A percentile compares a stretch with the other conserved stretches of the same genome.
phyloP scores from a whole-genome alignment of 2,329 filamentous ascomycete species.

The Akanthomyces lecanii region DNA sequence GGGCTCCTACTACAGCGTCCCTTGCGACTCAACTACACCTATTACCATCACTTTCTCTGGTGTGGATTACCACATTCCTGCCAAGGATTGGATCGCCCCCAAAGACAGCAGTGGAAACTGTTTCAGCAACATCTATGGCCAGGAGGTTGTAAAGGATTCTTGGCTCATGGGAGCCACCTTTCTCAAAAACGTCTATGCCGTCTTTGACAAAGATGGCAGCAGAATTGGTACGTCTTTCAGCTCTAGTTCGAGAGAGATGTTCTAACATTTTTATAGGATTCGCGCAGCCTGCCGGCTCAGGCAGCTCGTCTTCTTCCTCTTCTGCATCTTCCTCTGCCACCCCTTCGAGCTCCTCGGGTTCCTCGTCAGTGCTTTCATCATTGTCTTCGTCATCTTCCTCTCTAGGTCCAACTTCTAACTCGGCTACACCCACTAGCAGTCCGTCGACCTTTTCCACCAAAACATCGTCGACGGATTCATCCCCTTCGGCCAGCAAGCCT shows the following conservation, averaged over 20 bases:
- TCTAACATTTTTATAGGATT: slow-evolving; percentile 12
- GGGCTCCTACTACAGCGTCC: slow-evolving; percentile 63
- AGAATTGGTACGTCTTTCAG: slow-evolving; percentile 51
- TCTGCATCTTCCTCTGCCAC: slow-evolving; percentile 1
- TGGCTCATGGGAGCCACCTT: slow-evolving; percentile 88
- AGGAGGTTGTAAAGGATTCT: slow-evolving; percentile 58
- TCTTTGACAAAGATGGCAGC: slow-evolving; percentile 71
- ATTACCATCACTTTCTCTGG: slow-evolving; percentile 67
- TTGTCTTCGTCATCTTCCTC: slow-evolving; percentile 3
- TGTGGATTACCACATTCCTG: slow-evolving; percentile 60
- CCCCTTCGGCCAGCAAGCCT: slow-evolving; percentile 16
- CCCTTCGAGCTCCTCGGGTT: not conserved
- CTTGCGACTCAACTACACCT: slow-evolving; percentile 61
- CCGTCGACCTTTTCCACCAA: slow-evolving; percentile 4
- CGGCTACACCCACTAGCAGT: slow-evolving; percentile 12
- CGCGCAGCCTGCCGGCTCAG: slow-evolving; percentile 10
- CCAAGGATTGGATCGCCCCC: slow-evolving; percentile 65
- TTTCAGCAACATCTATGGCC: slow-evolving; percentile 71
- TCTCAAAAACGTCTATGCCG: slow-evolving; percentile 82
- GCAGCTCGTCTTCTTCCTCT: slow-evolving; percentile 9
- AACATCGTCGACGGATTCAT: not conserved
- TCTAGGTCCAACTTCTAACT: slow-evolving; percentile 11
- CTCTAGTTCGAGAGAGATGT: slow-evolving; percentile 6
- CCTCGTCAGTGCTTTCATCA: slow-evolving; percentile 17
- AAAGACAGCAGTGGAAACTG: slow-evolving; percentile 45